Evolutionary conservation across 768 basidiomycete species (phyloP), one percentile per base, ranked within the genome.

Genomic region (Lactarius evosmus): DNA sequence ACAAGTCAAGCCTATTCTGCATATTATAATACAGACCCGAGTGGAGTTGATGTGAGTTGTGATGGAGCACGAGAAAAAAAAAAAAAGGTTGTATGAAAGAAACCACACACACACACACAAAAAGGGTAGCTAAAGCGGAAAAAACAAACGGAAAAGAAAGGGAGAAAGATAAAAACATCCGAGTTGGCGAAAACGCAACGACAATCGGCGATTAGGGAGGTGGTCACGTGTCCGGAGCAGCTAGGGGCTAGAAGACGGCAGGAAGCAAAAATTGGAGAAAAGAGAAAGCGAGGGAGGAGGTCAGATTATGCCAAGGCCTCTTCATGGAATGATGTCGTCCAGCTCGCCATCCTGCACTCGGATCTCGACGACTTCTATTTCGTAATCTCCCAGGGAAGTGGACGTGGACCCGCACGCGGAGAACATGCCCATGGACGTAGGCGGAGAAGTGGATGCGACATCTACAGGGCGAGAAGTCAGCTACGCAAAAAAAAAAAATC

Each of bases 361-460:
- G 73, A 93, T 94, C 77, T 92, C 89, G 69, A 90, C 91, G 40
- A 93, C 91, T 74, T 93, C 91, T 64, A 93, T 85, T 72, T 92
- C 89, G 68, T 89, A 91, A 69, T 90, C 88, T 66, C 82, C 84
- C 67, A 89, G 74, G 59, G 83, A 83, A 52, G 65, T 53, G 27
- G 63, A 66, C 51, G 85, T 83, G 73, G 88, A 86, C 41, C 83
- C 82, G 49, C 88, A 88, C 56, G 84, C 83, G 61, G 86, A 86
- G 70, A 86, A 77, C 74, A 86, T 87, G 63, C 85, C 83, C 58
- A 73, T 76, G 22, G 86, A 82, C 71, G 84, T 87, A 32, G 89
- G 88, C 49, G 90, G 89, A 27, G 91, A 93, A 25, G 89, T 92
- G 49, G 90, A 92, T 17, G 89, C 87, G 59, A 91, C 84, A 72